These are phyloP conservation scores for Sporothrix protearum DNA, from an alignment of 2,329 filamentous ascomycete genomes.

Conservation along the genomic window DNA sequence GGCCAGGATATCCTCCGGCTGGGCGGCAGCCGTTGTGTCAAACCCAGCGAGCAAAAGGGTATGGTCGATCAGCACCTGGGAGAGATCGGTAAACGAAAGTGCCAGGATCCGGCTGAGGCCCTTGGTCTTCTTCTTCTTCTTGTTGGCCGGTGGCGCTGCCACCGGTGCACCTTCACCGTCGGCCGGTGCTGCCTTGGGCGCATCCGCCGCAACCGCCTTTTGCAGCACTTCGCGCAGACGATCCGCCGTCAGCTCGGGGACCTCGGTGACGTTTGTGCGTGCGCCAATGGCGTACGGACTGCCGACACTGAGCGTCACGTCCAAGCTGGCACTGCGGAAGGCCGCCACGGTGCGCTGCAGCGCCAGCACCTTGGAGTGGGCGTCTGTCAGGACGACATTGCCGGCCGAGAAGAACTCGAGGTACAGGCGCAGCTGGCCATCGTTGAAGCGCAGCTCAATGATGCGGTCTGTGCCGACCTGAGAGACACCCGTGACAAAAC, in stretches of 20 bases:
- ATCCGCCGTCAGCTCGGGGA: conserved; percentile 71
- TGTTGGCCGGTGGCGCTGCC: neutral
- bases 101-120: conserved; percentile 74
- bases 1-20: conserved; percentile 66
- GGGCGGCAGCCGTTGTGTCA: conserved; percentile 45
- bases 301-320: conserved; percentile 28
- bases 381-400: conserved; percentile 89
- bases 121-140: conserved; percentile 68
- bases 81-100: conserved; percentile 80
- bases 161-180: neutral
- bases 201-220: conserved; percentile 50
- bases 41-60: conserved; percentile 65
- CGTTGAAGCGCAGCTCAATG: conserved; percentile 87
- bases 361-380: conserved; percentile 74
- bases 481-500: conserved; percentile 72
- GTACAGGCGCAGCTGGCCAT: conserved; percentile 82
- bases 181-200: conserved; percentile 32
- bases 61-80: conserved; percentile 84
- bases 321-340: conserved; percentile 29
- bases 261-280: conserved; percentile 75
- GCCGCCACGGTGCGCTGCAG: conserved; percentile 55
- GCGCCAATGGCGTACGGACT: conserved; percentile 56
- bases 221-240: conserved; percentile 66
- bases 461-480: conserved; percentile 94
- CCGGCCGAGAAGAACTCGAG: conserved; percentile 94